Evolutionary conservation across 306 rosid genomes (phyloP).

Genomic region (Neltuma alba): DNA sequence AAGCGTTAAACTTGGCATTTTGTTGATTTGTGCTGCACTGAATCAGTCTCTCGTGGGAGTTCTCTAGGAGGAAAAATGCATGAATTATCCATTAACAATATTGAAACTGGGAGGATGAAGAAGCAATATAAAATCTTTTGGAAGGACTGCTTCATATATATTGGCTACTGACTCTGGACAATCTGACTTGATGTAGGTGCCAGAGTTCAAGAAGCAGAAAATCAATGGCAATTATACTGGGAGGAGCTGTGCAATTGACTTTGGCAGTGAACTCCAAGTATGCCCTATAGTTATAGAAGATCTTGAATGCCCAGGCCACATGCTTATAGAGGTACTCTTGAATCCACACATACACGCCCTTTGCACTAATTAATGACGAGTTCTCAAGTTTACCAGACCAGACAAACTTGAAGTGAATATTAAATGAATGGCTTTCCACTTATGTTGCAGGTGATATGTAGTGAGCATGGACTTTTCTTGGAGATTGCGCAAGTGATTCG

Average conservation of each 20-base stretch:
- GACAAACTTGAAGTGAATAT: background rate
- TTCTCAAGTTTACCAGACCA: background rate
- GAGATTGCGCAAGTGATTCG: slow-evolving; percentile 80
- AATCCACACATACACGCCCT: background rate
- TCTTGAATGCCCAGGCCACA: slow-evolving; percentile 71
- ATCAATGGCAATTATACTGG: slow-evolving; percentile 47
- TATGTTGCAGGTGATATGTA: slow-evolving; percentile 53
- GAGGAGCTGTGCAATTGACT: slow-evolving; percentile 70
- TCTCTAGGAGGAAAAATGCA: background rate
- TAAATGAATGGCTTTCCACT: slow-evolving; percentile 9
- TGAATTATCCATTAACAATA: background rate
- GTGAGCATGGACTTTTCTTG: slow-evolving; percentile 72
- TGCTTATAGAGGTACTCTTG: slow-evolving; percentile 73
- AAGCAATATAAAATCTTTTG: background rate
- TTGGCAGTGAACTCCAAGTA: slow-evolving; percentile 49
- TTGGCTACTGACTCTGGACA: slow-evolving; percentile 30
- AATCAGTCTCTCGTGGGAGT: background rate
- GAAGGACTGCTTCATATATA: background rate
- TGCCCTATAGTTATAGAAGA: slow-evolving; percentile 91
- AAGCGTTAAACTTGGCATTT: background rate
- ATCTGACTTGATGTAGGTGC: slow-evolving; percentile 47
- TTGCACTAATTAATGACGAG: background rate
- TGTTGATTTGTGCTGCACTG: background rate
- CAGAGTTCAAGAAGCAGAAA: slow-evolving; percentile 40
- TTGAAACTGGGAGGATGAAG: background rate